phyloP scores from a whole-genome alignment of 2,329 filamentous ascomycete genomes.

The Blastomyces parvus region DNA sequence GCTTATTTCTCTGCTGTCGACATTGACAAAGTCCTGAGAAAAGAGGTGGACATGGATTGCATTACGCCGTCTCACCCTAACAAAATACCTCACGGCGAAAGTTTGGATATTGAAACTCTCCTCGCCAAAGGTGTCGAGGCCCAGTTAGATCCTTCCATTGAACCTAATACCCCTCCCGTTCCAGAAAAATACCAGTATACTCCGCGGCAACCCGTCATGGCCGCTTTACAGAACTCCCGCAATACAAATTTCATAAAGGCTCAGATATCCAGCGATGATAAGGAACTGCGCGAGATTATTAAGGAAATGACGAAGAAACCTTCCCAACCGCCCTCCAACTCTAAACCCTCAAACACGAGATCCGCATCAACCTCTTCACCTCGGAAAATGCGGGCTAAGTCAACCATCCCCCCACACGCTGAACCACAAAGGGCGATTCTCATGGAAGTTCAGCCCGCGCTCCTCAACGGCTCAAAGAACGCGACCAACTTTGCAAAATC shows the following conservation, averaged over 20 bases:
- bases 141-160: conserved; percentile 55
- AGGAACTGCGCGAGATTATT: conserved; percentile 64
- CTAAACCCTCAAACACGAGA: conserved; percentile 9
- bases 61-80: conserved; percentile 76
- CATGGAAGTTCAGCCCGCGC: conserved; percentile 34
- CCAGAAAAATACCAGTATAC: conserved; percentile 58
- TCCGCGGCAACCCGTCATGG: conserved; percentile 70
- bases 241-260: conserved; percentile 64
- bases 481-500: conserved; percentile 7
- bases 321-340: conserved; percentile 14
- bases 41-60: conserved; percentile 97
- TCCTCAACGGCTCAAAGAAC: conserved; percentile 22
- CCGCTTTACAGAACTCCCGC: conserved; percentile 48
- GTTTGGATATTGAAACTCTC: conserved; percentile 69
- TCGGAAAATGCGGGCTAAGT: conserved; percentile 18
- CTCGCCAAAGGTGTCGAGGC: conserved; percentile 63
- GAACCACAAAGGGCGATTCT: conserved; percentile 37
- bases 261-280: conserved; percentile 66
- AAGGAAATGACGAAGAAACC: conserved; percentile 43
- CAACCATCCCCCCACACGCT: conserved; percentile 26
- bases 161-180: conserved; percentile 49
- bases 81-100: conserved; percentile 75
- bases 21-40: conserved; percentile 88
- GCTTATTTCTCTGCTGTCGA: conserved; percentile 95
- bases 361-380: conserved; percentile 8